Evolutionary conservation across 805 yeast species (phyloP).

Genomic region (Kurtzmaniella cleridarum): DNA sequence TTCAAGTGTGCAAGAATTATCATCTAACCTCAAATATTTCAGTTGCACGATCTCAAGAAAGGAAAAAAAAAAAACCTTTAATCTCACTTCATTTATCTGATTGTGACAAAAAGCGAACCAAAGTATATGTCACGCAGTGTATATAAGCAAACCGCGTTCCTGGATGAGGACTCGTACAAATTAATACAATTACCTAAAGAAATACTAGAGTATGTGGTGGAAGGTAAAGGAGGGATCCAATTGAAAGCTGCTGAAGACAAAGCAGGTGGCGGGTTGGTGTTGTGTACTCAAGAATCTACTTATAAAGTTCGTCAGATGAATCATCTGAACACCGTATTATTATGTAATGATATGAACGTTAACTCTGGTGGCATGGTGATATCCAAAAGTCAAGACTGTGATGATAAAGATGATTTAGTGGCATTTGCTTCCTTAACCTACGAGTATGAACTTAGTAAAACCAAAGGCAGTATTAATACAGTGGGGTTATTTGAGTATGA

Average conservation of each 20-base stretch:
- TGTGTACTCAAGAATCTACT: conserved; percentile 56
- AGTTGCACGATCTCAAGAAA: too few relatives aligned
- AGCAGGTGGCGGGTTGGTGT: conserved; percentile 39
- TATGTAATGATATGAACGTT: conserved; percentile 31
- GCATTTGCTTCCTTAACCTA: conserved; percentile 25
- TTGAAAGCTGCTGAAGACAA: conserved; percentile 29
- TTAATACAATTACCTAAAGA: conserved; percentile 52
- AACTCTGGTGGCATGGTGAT: conserved; percentile 2
- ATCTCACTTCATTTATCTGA: too few relatives aligned
- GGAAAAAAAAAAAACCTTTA: too few relatives aligned
- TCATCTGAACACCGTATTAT: conserved; percentile 79
- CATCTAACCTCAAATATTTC: too few relatives aligned
- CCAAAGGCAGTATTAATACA: conserved; percentile 25
- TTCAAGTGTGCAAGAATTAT: too few relatives aligned
- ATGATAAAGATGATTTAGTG: conserved; percentile 10
- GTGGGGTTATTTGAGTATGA: conserved; percentile 21
- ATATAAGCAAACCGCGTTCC: conserved; percentile 3
- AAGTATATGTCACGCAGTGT: conserved; percentile 1
- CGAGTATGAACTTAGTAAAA: conserved; percentile 29
- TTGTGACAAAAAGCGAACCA: background rate
- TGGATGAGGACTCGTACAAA: conserved; percentile 30
- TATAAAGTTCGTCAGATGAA: conserved; percentile 71
- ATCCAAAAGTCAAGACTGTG: background rate
- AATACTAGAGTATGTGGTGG: conserved; percentile 29
- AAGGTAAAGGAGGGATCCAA: conserved; percentile 21